Evolutionary conservation across 345 rosid species (phyloP).

Genomic region (Combretum micranthum): DNA sequence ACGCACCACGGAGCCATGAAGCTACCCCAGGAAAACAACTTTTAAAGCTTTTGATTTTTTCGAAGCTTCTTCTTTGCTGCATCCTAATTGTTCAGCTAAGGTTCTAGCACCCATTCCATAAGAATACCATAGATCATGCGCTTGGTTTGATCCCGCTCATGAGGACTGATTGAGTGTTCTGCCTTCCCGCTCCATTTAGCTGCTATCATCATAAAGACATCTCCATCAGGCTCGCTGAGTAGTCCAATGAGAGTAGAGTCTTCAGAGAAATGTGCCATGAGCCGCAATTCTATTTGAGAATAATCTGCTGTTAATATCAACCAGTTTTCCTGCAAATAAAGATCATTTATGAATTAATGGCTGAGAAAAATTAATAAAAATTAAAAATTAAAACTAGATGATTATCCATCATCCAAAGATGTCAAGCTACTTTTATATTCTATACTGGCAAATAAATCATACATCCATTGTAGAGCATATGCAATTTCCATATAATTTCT

Average conservation of each 20-base stretch:
- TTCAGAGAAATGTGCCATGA: slow-evolving; percentile 92
- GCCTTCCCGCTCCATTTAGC: slow-evolving; percentile 81
- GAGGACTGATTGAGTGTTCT: slow-evolving; percentile 46
- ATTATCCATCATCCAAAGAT: too few species aligned
- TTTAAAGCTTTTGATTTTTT: slow-evolving; percentile 77
- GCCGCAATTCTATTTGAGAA: slow-evolving; percentile 92
- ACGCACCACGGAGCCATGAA: slow-evolving; percentile 76
- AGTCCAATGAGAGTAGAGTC: slow-evolving; percentile 71
- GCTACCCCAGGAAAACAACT: slow-evolving; percentile 76
- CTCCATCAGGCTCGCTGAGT: slow-evolving; percentile 69
- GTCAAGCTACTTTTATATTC: too few species aligned
- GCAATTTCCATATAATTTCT: too few species aligned
- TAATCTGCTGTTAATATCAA: slow-evolving; percentile 84
- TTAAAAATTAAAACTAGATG: too few species aligned
- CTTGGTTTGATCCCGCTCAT: slow-evolving; percentile 86
- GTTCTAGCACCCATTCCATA: slow-evolving; percentile 96
- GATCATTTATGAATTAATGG: too few species aligned
- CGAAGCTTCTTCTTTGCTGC: slow-evolving; percentile 80
- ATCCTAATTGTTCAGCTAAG: slow-evolving; percentile 82
- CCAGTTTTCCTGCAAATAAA: slow-evolving; percentile 73
- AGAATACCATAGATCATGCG: slow-evolving; percentile 93
- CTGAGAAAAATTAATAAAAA: too few species aligned
- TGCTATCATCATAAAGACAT: slow-evolving; percentile 88
- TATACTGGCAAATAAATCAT: too few species aligned
- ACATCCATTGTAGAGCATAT: too few species aligned